A percentile compares a stretch with the other conserved stretches of the same genome.
These are phyloP conservation scores for Podochytrium sp. DNA, from an alignment of 192 early-diverging fungal genomes.

Conservation along the genomic window DNA sequence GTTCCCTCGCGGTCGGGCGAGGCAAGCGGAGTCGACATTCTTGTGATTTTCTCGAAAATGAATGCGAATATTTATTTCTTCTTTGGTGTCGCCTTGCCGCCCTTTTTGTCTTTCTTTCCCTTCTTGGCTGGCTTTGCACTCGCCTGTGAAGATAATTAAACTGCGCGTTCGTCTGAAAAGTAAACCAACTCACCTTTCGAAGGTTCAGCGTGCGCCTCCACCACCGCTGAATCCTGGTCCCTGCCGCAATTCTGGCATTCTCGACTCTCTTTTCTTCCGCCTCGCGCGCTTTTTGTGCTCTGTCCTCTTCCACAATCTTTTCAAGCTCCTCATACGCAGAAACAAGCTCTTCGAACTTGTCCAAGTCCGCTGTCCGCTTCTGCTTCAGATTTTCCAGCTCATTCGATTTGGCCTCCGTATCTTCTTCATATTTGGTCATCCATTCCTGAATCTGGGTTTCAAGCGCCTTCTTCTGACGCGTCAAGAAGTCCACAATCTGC, in stretches of 20 bases:
- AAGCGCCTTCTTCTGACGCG: slow-evolving; percentile 48
- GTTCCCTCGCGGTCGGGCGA: too few relatives aligned
- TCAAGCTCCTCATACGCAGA: slow-evolving; percentile 58
- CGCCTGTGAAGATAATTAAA: background rate
- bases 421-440: slow-evolving; percentile 67
- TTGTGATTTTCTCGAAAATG: too few relatives aligned
- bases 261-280: slow-evolving; percentile 45
- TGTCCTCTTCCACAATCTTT: slow-evolving; percentile 59
- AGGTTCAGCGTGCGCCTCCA: slow-evolving; percentile 33
- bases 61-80: background rate
- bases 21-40: too few relatives aligned
- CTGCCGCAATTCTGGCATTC: slow-evolving; percentile 33
- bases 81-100: slow-evolving; percentile 19
- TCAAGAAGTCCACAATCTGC: slow-evolving; percentile 57
- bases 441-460: slow-evolving; percentile 64
- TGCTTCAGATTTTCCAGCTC: slow-evolving; percentile 60
- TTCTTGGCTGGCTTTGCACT: slow-evolving; percentile 21
- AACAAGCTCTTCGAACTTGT: slow-evolving; percentile 63
- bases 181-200: slow-evolving; percentile 8
- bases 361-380: slow-evolving; percentile 50
- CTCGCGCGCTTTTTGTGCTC: slow-evolving; percentile 40
- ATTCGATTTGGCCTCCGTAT: slow-evolving; percentile 57
- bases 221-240: slow-evolving; percentile 51
- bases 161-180: background rate
- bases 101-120: slow-evolving; percentile 25